Base-by-base conservation (phyloP, 495 filamentous ascomycete species). In the Cairneyella variabilis region DNA sequence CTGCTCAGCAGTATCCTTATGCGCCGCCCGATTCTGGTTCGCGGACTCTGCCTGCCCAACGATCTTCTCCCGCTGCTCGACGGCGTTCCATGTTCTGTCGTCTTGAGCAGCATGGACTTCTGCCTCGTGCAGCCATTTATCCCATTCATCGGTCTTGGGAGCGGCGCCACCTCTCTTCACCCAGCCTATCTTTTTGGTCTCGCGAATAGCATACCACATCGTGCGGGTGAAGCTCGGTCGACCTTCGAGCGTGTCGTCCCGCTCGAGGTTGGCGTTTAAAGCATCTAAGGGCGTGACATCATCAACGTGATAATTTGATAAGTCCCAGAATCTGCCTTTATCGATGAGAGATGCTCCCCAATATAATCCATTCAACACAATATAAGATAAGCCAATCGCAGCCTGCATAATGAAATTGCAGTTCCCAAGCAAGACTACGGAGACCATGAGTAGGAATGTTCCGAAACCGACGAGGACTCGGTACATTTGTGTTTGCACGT, bases 351-450 rank as follows among this genome's bases (percentile, higher is more conserved):
- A 74, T 51, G 75, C 69, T 10, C 64, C 64, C 82, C 81, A 85
- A 63, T 83, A 86, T 0, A 77, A 51, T 9, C 76, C 76, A 53
- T 86, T 86, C 18, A 85, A 68, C 10, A 76, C 48, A 47, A 84
- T 78, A 53, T 85, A 85, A 7, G 71, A 66, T 16, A 62, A 64
- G 12, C 79, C 80, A 42, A 85, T 75, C 11, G 80, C 73, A 6
- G 75, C 74, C 63, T 86, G 82, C 58, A 78, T 72, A 10, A 69
- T 67, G 73, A 79, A 83, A 20, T 70, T 70, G 67, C 80, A 80
- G 64, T 84, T 85, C 10, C 79, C 82, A 54, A 86, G 59, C 43
- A 84, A 59, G 27, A 85, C 78, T 9, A 86, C 78, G 3, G 73
- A 69, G 3, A 77, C 68, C 82, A 85, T 85, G 40, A 86, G 67